phyloP scores from a whole-genome alignment of 2,329 filamentous ascomycete species.

The Fusarium citri region DNA sequence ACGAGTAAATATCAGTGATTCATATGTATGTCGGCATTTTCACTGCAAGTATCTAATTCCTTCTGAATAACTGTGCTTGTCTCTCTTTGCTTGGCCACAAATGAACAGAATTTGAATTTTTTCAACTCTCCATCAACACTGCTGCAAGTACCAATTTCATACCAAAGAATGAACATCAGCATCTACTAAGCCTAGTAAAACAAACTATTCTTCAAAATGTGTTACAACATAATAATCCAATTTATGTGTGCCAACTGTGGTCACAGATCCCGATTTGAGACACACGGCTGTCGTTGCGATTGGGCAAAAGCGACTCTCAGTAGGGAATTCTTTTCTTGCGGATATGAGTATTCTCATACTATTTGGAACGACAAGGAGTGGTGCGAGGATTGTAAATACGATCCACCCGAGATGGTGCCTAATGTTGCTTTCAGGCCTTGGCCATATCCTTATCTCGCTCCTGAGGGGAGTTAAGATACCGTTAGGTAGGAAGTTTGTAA shows the following conservation, averaged over 20 bases:
- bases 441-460: background rate
- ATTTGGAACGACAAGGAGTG: background rate
- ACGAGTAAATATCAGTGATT: too few species aligned
- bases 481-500: too few species aligned
- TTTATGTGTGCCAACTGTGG: background rate
- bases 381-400: background rate
- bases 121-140: background rate
- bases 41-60: too few species aligned
- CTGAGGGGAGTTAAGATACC: background rate
- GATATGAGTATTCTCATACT: background rate
- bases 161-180: background rate
- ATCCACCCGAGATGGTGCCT: background rate
- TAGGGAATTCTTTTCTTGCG: background rate
- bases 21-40: too few species aligned
- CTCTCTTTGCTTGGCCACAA: background rate
- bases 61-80: too few species aligned
- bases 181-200: accelerated
- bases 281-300: background rate
- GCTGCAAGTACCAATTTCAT: background rate
- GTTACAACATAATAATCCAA: background rate
- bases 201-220: background rate
- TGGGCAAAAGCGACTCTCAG: background rate
- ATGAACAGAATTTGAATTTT: accelerated
- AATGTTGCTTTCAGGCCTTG: background rate
- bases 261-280: background rate